Evolutionary conservation across 2,329 filamentous ascomycete species (phyloP), one percentile per base, ranked within the genome.

Genomic region (Colletotrichum euphorbiae): DNA sequence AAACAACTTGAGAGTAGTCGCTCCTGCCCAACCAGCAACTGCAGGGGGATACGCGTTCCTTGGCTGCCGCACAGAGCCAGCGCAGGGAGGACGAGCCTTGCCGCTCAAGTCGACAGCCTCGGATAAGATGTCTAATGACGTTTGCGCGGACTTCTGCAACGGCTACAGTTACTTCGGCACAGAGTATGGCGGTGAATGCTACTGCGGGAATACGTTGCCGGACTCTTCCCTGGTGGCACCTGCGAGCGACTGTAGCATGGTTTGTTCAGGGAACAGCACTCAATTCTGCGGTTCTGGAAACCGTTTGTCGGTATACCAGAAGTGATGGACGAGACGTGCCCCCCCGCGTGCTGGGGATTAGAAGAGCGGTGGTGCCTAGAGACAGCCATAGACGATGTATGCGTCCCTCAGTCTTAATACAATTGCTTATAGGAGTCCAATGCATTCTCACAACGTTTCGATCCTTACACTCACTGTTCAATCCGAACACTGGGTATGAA

Each of bases 211-310:
- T 54, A 60, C 64, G 6, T 69, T 81, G 21, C 73, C 65, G 4
- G 51, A 66, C n/a, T 73, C 70, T 5, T 77, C 77, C n/a, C 66
- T 73, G 2, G 72, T 72, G 58, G 78, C 74, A 4, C 67, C 75
- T 2, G 71, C 63, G 24, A 67, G 62, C 2, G 80, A 83, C 24
- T 84, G 81, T 72, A 72, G 64, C 5, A 82, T 84, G 79, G 69
- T 76, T 17, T 84, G 82, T 71, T 75, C 74, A 2, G 82, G 81
- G 1, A 78, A 77, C 57, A 71, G 63, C 12, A 51, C 59, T 1
- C 74, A 82, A 73, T 79, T 75, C 62, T 84, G 82, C 62, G 82
- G 82, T 19, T 79, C 75, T 6, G 75, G 77, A 2, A 77, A 78
- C 65, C 73, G 81, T 65, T 67, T 84, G 71, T 76, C 74, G 6